These are phyloP conservation scores for Hygrocybe coccinea DNA, from an alignment of 768 basidiomycete species.

Conservation along the genomic window DNA sequence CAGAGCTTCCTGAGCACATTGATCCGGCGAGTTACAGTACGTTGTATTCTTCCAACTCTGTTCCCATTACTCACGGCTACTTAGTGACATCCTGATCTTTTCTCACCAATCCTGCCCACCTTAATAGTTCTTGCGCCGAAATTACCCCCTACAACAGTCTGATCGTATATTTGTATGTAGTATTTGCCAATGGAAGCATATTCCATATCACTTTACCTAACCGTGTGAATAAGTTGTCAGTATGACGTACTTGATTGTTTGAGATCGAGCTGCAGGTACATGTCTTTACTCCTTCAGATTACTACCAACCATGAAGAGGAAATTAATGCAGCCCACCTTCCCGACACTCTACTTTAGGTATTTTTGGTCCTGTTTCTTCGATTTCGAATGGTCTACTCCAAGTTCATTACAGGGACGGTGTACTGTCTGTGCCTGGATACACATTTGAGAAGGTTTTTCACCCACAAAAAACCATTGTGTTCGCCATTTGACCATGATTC, in stretches of 20 bases:
- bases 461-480: conserved; percentile 4
- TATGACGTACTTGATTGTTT: conserved; percentile 17
- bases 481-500: background rate
- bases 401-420: conserved; percentile 34
- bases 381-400: background rate
- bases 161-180: background rate
- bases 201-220: conserved; percentile 14
- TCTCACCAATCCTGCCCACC: conserved; percentile 4
- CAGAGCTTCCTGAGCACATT: conserved; percentile 89
- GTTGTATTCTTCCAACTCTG: conserved; percentile 29
- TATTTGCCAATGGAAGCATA: background rate
- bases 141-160: background rate
- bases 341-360: conserved; percentile 51
- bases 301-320: conserved; percentile 42
- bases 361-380: too few species aligned
- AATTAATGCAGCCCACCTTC: conserved; percentile 52
- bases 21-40: conserved; percentile 93
- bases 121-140: background rate
- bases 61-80: background rate
- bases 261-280: background rate
- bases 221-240: background rate
- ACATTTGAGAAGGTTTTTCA: conserved; percentile 58
- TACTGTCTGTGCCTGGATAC: conserved; percentile 67
- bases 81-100: conserved; percentile 47
- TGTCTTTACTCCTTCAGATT: background rate